A percentile compares a stretch with the other conserved stretches of the same genome.
Evolutionary conservation across 2,329 filamentous ascomycete species (phyloP).

Genomic region (Zymoseptoria ardabiliae): DNA sequence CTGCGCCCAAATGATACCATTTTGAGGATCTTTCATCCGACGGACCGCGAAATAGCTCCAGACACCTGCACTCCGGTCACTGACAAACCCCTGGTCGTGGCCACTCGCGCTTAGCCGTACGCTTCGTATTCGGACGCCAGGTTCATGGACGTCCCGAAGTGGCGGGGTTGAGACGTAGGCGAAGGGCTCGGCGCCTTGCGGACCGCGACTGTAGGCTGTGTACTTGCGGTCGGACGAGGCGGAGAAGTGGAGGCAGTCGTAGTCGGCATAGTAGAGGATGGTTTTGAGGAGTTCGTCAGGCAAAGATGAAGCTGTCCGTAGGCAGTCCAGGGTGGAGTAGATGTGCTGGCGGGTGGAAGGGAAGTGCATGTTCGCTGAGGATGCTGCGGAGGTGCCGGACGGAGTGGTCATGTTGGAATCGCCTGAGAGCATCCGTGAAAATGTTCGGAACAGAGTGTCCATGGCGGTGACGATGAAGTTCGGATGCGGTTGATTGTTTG

Average conservation of each 20-base stretch:
- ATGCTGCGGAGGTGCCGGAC: neutral
- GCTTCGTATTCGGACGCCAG: slow-evolving; percentile 6
- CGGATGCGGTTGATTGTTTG: no score
- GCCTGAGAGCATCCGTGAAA: neutral
- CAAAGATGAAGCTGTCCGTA: neutral
- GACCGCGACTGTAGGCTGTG: slow-evolving; percentile 2
- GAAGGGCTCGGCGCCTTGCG: neutral
- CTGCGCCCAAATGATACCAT: slow-evolving; percentile 1
- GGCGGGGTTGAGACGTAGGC: slow-evolving; percentile 10
- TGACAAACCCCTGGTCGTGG: slow-evolving; percentile 13
- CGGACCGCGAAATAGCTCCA: slow-evolving; percentile 16
- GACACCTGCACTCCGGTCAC: slow-evolving; percentile 1
- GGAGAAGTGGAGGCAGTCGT: slow-evolving; percentile 13
- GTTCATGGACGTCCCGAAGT: slow-evolving; percentile 2
- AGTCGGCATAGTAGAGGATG: slow-evolving; percentile 11
- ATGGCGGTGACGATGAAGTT: neutral
- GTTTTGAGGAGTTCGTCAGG: slow-evolving; percentile 11
- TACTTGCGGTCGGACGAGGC: neutral
- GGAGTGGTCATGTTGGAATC: neutral
- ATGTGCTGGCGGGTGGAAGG: neutral
- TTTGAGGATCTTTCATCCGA: slow-evolving; percentile 1
- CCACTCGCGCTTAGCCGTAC: slow-evolving; percentile 5
- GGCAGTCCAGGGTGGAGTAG: neutral
- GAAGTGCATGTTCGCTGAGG: neutral
- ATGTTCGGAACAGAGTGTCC: neutral